Conservation (phyloP, 495 filamentous ascomycete genomes). For the Melanomma pulvis-pyrius region DNA sequence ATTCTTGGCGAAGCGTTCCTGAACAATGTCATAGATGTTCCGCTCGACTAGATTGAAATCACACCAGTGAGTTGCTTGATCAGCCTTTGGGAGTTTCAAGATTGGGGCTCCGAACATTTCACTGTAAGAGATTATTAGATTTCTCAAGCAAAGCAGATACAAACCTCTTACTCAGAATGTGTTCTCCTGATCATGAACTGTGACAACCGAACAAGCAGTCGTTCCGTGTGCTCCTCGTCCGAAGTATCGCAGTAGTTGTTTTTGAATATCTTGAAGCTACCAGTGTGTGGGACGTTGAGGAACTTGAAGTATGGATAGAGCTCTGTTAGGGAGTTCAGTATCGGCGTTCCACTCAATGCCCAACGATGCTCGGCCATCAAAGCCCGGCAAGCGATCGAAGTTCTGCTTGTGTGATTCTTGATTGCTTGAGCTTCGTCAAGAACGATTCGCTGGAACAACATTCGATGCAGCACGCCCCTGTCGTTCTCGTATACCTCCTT, state of each 20-base stretch:
- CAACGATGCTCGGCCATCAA: conserved; percentile 60
- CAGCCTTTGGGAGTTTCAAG: conserved; percentile 55
- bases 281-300: conserved; percentile 52
- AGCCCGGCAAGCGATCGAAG: conserved; percentile 57
- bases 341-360: conserved; percentile 64
- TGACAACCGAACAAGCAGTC: conserved; percentile 41
- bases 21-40: conserved; percentile 53
- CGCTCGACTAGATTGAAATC: conserved; percentile 55
- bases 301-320: conserved; percentile 67
- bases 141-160: neutral
- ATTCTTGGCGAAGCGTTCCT: conserved; percentile 41
- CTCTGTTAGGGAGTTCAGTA: conserved; percentile 57
- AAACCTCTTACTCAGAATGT: conserved; percentile 44
- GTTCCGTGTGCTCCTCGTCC: conserved; percentile 44
- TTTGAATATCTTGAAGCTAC: conserved; percentile 51
- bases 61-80: conserved; percentile 43
- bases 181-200: conserved; percentile 59
- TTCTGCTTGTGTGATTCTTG: conserved; percentile 57
- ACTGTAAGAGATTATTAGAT: neutral
- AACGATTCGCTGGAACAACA: conserved; percentile 58
- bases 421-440: conserved; percentile 67
- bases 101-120: conserved; percentile 59
- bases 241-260: conserved; percentile 51
- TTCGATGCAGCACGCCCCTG: conserved; percentile 52
- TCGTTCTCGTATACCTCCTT: conserved; percentile 41